Conservation (phyloP, 1,284 basidiomycete species). For the Puccinia polysora region DNA sequence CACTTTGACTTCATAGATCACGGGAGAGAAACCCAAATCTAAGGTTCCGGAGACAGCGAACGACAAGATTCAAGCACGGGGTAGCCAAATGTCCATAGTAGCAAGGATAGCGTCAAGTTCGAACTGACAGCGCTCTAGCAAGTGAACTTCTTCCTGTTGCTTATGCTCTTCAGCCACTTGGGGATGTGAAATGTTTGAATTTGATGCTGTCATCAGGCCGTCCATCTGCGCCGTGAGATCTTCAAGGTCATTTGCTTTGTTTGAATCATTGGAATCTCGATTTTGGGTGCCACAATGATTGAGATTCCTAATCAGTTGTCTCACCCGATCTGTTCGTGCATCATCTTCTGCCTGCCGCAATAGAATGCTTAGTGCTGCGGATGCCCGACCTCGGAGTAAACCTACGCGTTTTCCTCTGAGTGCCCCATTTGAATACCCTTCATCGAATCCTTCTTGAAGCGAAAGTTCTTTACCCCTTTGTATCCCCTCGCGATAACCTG, state of each 20-base stretch:
- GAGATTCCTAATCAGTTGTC: conserved; percentile 20
- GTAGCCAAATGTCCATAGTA: conserved; percentile 22
- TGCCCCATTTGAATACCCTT: conserved; percentile 16
- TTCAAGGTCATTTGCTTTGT: conserved; percentile 6
- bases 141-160: not conserved
- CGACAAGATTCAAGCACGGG: not conserved
- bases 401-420: conserved; percentile 24
- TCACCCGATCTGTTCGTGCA: conserved; percentile 8
- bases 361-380: conserved; percentile 14
- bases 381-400: conserved; percentile 27
- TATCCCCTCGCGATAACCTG: conserved; percentile 36
- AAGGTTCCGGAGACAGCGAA: too few relatives aligned
- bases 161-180: not conserved
- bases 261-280: not conserved
- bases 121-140: conserved; percentile 18
- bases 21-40: too few relatives aligned
- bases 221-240: not conserved
- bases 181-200: not conserved
- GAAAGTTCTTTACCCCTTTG: conserved; percentile 3
- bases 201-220: conserved; percentile 9
- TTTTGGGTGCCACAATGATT: conserved; percentile 15
- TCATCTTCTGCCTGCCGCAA: conserved; percentile 5
- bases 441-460: conserved; percentile 29
- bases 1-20: too few relatives aligned
- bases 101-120: conserved; percentile 16